Base-by-base conservation (phyloP, 2,329 filamentous ascomycete species). In the Scedosporium apiospermum region DNA sequence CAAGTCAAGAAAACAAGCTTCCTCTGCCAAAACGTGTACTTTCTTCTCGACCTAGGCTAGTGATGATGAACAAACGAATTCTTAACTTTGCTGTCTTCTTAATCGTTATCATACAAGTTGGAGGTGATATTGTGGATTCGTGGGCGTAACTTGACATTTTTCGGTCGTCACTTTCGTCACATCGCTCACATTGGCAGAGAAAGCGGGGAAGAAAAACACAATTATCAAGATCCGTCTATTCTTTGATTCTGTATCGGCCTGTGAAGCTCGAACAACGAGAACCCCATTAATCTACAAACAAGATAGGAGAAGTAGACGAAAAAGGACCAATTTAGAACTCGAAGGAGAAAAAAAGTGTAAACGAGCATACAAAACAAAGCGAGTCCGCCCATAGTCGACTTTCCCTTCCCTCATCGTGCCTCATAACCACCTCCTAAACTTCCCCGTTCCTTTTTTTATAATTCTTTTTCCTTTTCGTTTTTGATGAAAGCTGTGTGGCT, bases 1-100 rank as follows among this genome's bases (percentile, higher is more conserved):
- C 57, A 58, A 41, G 38, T 58, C 42, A 23, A 23, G 57, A 58
- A 41, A 34, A 58, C 57, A 58, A 27, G 27, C 42, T 58, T 58
- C 21, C 38, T 58, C 26, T 42, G 27, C n/a, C n/a, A 41, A n/a
- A 42, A 58, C 42, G 23, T 16, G 42, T 41, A 10, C 5, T 18
- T 18, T 41, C 30, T 58, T 58, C 57, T 41, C 30, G 27, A 41
- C 42, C 12, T 38, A 38, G 34, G 34, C 10, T 38, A 38, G 34
- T 38, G 34, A 38, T 38, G 34, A 38, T 38, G 34, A 38, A 38
- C 34, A 38, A 2, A 38, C 2, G 34, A 38, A 14, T 38, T 38
- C 10, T 38, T 38, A 9, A 38, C 10, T 10, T 12, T 38, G 34
- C 10, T 14, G 10, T 38, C 34, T 38, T 12, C 34, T 38, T 6